Percentiles rank a stretch among this genome's conserved stretches.
Evolutionary conservation across 108 stramenopile genomes (phyloP).

Genomic region (Aurantiochytrium sp.): DNA sequence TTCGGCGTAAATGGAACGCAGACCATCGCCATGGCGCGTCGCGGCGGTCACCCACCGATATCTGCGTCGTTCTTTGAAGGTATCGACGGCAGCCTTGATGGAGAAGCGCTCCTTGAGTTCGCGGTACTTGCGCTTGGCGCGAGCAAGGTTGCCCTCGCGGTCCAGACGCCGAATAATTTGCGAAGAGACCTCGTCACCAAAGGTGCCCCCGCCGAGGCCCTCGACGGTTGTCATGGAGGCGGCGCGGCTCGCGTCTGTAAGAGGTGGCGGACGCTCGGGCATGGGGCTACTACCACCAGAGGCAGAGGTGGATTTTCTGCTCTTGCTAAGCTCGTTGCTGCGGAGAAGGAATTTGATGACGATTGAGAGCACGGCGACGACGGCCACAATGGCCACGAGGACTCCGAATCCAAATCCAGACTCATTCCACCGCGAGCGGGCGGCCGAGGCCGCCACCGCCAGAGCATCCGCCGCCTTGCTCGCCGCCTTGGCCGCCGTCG

Average conservation of each 20-base stretch:
- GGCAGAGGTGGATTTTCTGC: background rate
- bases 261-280: background rate
- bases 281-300: background rate
- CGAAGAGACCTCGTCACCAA: background rate
- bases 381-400: background rate
- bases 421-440: background rate
- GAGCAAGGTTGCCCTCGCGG: background rate
- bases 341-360: background rate
- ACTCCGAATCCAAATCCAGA: background rate
- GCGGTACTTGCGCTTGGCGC: background rate
- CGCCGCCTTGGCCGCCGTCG: background rate
- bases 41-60: background rate
- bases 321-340: background rate
- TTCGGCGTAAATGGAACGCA: background rate
- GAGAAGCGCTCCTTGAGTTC: background rate
- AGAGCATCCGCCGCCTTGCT: background rate
- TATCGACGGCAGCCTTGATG: conserved; percentile 3
- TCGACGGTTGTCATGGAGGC: background rate
- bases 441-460: background rate
- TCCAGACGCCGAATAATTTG: background rate
- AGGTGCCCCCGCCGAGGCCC: background rate
- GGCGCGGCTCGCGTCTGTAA: background rate
- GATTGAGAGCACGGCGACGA: background rate
- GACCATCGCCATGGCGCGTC: background rate
- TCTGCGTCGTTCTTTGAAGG: background rate